These are phyloP conservation scores for Microstegium vimineum DNA, from an alignment of 176 grass and related monocot species.

Conservation along the genomic window DNA sequence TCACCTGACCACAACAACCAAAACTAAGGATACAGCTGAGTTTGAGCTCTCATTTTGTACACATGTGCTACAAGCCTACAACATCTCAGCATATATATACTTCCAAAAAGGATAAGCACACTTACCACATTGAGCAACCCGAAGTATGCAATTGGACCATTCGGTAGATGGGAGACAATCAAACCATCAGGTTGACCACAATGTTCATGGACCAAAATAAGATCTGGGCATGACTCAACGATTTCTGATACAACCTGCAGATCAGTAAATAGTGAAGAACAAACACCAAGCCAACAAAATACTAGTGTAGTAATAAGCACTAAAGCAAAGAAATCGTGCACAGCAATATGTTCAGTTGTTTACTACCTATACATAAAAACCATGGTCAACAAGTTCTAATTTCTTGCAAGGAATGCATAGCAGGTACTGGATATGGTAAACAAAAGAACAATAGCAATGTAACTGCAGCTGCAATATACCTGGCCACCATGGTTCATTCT, in stretches of 20 bases:
- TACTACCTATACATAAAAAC: background rate
- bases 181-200: constrained; percentile 87
- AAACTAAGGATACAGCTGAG: constrained; percentile 5
- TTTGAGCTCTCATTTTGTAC: background rate
- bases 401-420: background rate
- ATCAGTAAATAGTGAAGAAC: background rate
- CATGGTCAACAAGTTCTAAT: background rate
- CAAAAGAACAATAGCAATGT: background rate
- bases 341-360: background rate
- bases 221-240: constrained; percentile 80
- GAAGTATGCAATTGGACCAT: constrained; percentile 85
- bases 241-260: constrained; percentile 85
- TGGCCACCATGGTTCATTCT: constrained; percentile 95
- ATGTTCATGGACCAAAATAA: constrained; percentile 90
- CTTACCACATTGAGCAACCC: constrained; percentile 91
- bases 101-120: constrained; percentile 1
- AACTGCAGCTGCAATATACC: constrained; percentile 17
- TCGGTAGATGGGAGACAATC: constrained; percentile 75
- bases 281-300: background rate
- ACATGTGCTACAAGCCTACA: background rate
- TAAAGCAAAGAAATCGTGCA: background rate
- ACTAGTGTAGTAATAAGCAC: background rate
- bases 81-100: background rate
- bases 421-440: background rate
- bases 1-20: constrained; percentile 51